Conservation (phyloP, 495 filamentous ascomycete genomes). For the Thermochaetoides thermophila region DNA sequence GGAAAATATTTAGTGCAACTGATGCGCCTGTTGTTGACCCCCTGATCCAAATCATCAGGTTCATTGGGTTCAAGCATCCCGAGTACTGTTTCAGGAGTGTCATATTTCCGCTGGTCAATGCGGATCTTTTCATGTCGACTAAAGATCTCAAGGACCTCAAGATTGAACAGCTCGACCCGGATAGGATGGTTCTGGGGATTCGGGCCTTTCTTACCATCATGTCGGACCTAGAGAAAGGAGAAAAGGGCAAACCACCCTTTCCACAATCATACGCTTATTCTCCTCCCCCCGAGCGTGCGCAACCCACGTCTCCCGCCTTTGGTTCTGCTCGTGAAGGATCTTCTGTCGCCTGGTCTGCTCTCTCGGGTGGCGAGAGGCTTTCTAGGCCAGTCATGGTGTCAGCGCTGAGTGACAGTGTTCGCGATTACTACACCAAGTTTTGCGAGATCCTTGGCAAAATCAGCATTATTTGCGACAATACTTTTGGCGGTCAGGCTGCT, state of each 20-base stretch:
- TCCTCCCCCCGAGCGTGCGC: conserved; percentile 20
- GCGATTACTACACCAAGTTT: conserved; percentile 74
- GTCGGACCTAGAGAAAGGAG: conserved; percentile 80
- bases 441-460: conserved; percentile 93
- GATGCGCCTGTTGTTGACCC: conserved; percentile 76
- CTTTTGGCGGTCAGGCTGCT: conserved; percentile 89
- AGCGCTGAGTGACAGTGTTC: conserved; percentile 58
- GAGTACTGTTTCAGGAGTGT: conserved; percentile 84
- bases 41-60: conserved; percentile 79
- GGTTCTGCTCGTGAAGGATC: conserved; percentile 24
- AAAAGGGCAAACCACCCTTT: conserved; percentile 67
- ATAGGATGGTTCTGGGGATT: conserved; percentile 93
- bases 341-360: conserved; percentile 13
- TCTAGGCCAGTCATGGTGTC: conserved; percentile 62
- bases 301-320: conserved; percentile 41
- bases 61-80: conserved; percentile 87
- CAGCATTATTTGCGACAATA: conserved; percentile 86
- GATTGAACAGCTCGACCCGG: conserved; percentile 87
- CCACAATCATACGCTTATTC: conserved; percentile 47
- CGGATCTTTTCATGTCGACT: conserved; percentile 66
- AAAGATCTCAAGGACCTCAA: conserved; percentile 59
- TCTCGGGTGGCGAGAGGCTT: conserved; percentile 38
- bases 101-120: conserved; percentile 88
- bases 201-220: conserved; percentile 83
- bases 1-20: conserved; percentile 59